A percentile compares a stretch with the other conserved stretches of the same genome.
These are phyloP conservation scores for Peterozyma toletana DNA, from an alignment of 805 yeast species.

Conservation along the genomic window DNA sequence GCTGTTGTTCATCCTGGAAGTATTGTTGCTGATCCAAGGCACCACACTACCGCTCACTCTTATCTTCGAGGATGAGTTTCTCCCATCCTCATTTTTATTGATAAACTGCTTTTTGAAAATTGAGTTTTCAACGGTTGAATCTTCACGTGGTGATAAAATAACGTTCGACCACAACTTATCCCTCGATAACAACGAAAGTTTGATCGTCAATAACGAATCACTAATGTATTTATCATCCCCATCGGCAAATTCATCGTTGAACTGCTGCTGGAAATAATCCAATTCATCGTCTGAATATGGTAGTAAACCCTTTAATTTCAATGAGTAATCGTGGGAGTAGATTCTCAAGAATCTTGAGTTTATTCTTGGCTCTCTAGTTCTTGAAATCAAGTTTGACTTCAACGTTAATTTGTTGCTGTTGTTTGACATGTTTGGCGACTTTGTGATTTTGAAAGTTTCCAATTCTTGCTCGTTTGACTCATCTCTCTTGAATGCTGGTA, in stretches of 20 bases:
- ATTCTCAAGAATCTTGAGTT: constrained; percentile 41
- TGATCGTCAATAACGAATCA: constrained; percentile 10
- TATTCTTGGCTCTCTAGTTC: constrained; percentile 38
- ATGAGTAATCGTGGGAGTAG: constrained; percentile 42
- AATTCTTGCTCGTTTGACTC: background rate
- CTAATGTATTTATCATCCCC: constrained; percentile 2
- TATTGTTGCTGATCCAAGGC: background rate
- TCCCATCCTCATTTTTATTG: background rate
- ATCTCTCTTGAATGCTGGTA: background rate
- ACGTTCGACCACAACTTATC: constrained; percentile 49
- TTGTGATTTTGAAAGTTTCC: background rate
- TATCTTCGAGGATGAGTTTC: background rate
- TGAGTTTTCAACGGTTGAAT: constrained; percentile 12
- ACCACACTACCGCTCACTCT: background rate
- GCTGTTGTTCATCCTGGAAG: background rate
- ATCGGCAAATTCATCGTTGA: constrained; percentile 16
- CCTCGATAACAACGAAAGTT: constrained; percentile 33
- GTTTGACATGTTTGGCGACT: no score
- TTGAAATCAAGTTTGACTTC: background rate
- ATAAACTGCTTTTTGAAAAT: background rate
- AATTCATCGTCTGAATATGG: constrained; percentile 25
- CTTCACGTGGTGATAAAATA: constrained; percentile 44
- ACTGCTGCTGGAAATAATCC: constrained; percentile 22
- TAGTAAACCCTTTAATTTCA: constrained; percentile 25
- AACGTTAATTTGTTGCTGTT: background rate